Conservation (phyloP, 805 yeast genomes). For the Barnettozyma sp. region DNA sequence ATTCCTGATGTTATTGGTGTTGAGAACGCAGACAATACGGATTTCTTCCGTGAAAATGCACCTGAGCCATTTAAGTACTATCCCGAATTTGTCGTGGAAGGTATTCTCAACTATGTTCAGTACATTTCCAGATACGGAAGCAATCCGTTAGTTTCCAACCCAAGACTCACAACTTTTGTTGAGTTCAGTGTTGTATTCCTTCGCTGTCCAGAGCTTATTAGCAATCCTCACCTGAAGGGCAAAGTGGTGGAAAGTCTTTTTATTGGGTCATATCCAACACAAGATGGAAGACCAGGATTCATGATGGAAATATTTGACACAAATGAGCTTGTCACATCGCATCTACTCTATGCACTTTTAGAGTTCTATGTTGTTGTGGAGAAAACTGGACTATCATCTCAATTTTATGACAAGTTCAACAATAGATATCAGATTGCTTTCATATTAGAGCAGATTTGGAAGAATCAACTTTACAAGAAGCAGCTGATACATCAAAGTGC, state of each 20-base stretch:
- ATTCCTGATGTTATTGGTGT: constrained; percentile 54
- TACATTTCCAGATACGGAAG: constrained; percentile 49
- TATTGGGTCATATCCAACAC: constrained; percentile 56
- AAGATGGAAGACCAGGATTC: constrained; percentile 61
- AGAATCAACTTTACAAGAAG: constrained; percentile 54
- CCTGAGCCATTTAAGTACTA: constrained; percentile 73
- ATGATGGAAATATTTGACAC: constrained; percentile 59
- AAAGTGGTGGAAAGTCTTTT: constrained; percentile 75
- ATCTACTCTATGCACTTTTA: constrained; percentile 74
- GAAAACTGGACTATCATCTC: constrained; percentile 90
- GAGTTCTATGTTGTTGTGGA: constrained; percentile 93
- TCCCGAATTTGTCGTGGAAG: constrained; percentile 85
- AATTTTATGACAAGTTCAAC: constrained; percentile 93
- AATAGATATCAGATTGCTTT: constrained; percentile 80
- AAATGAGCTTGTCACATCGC: constrained; percentile 53
- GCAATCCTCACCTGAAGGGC: constrained; percentile 91
- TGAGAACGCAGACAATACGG: constrained; percentile 70
- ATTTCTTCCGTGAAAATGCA: constrained; percentile 53
- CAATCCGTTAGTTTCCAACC: constrained; percentile 49
- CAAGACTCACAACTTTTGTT: constrained; percentile 49
- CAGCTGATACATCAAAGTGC: constrained; percentile 66
- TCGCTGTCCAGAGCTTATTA: constrained; percentile 77
- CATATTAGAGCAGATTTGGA: constrained; percentile 80
- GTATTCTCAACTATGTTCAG: constrained; percentile 64
- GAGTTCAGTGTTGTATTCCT: constrained; percentile 69